Evolutionary conservation across 805 yeast genomes (phyloP).

Genomic region (Ogataea minuta): DNA sequence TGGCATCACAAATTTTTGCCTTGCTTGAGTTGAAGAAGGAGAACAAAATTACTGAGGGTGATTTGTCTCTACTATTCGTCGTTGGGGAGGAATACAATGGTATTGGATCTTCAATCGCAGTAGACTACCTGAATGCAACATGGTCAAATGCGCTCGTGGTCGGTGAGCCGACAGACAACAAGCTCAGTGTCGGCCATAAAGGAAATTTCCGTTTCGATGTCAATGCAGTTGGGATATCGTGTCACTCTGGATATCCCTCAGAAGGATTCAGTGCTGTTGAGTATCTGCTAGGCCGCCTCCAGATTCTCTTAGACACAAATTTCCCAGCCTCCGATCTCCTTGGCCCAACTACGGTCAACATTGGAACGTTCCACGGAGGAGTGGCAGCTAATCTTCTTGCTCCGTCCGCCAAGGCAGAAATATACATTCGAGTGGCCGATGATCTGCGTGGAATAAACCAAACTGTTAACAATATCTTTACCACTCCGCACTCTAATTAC

Average conservation of each 20-base stretch:
- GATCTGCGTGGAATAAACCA: slow-evolving; percentile 38
- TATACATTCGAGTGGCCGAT: slow-evolving; percentile 50
- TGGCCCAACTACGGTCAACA: slow-evolving; percentile 57
- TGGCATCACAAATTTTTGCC: slow-evolving; percentile 54
- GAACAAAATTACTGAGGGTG: slow-evolving; percentile 45
- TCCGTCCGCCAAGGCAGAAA: slow-evolving; percentile 46
- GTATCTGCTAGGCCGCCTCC: slow-evolving; percentile 44
- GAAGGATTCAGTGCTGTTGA: slow-evolving; percentile 57
- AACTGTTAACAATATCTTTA: slow-evolving; percentile 34
- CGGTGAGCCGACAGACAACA: slow-evolving; percentile 68
- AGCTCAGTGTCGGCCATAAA: slow-evolving; percentile 64
- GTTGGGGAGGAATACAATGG: slow-evolving; percentile 66
- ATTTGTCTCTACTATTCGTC: slow-evolving; percentile 51
- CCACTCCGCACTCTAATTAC: slow-evolving; percentile 15
- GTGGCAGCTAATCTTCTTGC: slow-evolving; percentile 62
- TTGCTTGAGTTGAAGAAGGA: slow-evolving; percentile 39
- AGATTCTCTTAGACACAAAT: slow-evolving; percentile 37
- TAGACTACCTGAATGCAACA: slow-evolving; percentile 34
- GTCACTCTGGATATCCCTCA: slow-evolving; percentile 64
- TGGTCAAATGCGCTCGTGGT: slow-evolving; percentile 56
- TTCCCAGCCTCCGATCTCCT: slow-evolving; percentile 47
- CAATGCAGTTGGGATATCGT: slow-evolving; percentile 47
- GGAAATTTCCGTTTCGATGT: slow-evolving; percentile 44
- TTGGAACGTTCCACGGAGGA: slow-evolving; percentile 54
- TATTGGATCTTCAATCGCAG: slow-evolving; percentile 49